Percentiles rank a stretch among this genome's conserved stretches.
phyloP scores from a whole-genome alignment of 371 early-diverging fungal species.

The Saksenaea vasiformis region DNA sequence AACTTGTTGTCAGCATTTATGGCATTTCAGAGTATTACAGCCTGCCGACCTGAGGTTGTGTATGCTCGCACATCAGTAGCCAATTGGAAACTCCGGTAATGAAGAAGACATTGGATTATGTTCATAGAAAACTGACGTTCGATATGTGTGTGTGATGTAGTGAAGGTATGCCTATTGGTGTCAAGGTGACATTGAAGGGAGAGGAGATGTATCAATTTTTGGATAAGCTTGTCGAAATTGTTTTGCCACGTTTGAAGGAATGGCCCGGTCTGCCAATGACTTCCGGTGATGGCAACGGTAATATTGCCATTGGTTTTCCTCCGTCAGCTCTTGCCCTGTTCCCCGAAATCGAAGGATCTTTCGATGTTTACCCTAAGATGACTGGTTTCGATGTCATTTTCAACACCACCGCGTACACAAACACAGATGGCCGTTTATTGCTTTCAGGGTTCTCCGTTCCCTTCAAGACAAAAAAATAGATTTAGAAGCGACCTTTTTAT shows the following conservation, averaged over 20 bases:
- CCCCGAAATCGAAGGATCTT: slow-evolving; percentile 95
- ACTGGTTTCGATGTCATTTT: slow-evolving; percentile 87
- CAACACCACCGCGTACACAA: slow-evolving; percentile 82
- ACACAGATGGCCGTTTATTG: slow-evolving; percentile 81
- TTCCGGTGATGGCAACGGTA: slow-evolving; percentile 83
- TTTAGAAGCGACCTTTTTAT: slow-evolving; percentile 1
- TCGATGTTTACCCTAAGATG: slow-evolving; percentile 89
- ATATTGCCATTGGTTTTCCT: slow-evolving; percentile 83
- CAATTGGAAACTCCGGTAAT: slow-evolving; percentile 79
- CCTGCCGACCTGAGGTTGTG: slow-evolving; percentile 77
- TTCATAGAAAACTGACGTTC: not conserved
- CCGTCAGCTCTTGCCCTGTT: slow-evolving; percentile 86
- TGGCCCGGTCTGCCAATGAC: slow-evolving; percentile 81
- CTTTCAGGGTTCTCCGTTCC: slow-evolving; percentile 92
- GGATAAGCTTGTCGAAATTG: slow-evolving; percentile 93
- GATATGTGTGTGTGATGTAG: too few relatives aligned
- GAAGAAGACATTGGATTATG: not conserved
- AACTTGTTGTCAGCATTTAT: slow-evolving; percentile 87
- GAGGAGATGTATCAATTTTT: slow-evolving; percentile 91
- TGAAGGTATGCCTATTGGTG: slow-evolving; percentile 89
- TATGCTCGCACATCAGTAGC: slow-evolving; percentile 84
- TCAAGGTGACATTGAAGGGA: slow-evolving; percentile 77
- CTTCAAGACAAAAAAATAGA: slow-evolving; percentile 53
- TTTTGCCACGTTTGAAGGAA: slow-evolving; percentile 92
- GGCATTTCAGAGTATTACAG: slow-evolving; percentile 90